Conservation (phyloP, 208 protist genomes). For the Leishmania amazonensis region DNA sequence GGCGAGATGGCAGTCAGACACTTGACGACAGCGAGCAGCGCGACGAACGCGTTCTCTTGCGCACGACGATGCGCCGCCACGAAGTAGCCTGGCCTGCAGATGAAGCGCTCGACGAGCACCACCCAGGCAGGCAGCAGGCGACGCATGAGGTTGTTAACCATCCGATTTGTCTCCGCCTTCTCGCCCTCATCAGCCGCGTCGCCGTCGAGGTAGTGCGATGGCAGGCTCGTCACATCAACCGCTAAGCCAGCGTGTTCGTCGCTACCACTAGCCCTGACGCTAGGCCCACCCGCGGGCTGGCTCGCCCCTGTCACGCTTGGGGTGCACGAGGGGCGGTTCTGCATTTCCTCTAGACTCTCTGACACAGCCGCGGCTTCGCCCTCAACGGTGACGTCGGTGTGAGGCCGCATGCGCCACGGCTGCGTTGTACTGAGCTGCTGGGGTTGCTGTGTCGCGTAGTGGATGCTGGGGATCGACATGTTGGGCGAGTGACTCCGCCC, state of each 20-base stretch:
- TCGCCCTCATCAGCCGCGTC: constrained; percentile 15
- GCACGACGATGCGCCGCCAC: constrained; percentile 50
- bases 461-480: background rate
- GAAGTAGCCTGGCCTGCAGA: constrained; percentile 57
- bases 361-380: background rate
- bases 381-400: background rate
- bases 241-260: background rate
- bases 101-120: constrained; percentile 50
- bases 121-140: constrained; percentile 70
- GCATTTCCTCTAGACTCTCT: constrained; percentile 2
- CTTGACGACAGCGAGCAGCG: constrained; percentile 69
- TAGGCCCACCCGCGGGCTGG: background rate
- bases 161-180: constrained; percentile 15
- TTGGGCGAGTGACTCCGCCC: background rate
- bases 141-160: constrained; percentile 44
- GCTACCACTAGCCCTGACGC: background rate
- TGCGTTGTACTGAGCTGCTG: constrained; percentile 12
- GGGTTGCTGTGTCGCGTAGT: constrained; percentile 17
- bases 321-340: background rate
- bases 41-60: constrained; percentile 87
- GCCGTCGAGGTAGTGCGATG: constrained; percentile 6
- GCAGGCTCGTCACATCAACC: constrained; percentile 17
- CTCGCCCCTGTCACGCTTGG: background rate
- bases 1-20: constrained; percentile 49
- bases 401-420: background rate